Evolutionary conservation across 495 filamentous ascomycete species (phyloP).

Genomic region (Astrocystis sublimbata): DNA sequence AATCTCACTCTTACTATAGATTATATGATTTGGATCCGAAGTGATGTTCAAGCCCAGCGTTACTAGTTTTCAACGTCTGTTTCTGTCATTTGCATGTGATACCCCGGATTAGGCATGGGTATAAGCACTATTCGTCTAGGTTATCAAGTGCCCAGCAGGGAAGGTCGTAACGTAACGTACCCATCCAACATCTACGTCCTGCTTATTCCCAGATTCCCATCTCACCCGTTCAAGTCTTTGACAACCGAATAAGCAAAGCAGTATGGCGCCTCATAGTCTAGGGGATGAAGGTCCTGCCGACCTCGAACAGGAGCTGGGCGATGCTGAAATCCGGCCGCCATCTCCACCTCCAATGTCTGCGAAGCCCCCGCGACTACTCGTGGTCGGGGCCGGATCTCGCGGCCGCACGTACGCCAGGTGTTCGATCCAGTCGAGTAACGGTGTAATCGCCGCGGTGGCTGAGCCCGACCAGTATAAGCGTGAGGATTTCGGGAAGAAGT

Average conservation of each 20-base stretch:
- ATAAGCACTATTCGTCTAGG: background rate
- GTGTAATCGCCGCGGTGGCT: constrained; percentile 70
- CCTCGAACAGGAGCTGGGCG: constrained; percentile 20
- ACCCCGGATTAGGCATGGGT: background rate
- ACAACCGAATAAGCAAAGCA: background rate
- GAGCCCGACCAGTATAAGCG: constrained; percentile 83
- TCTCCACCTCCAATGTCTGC: constrained; percentile 37
- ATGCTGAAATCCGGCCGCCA: constrained; percentile 26
- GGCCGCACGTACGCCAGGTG: constrained; percentile 75
- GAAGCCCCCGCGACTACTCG: constrained; percentile 61
- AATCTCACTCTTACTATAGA: no score
- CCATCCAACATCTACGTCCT: background rate
- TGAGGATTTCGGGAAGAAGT: constrained; percentile 60
- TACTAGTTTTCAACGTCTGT: background rate
- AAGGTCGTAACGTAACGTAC: background rate
- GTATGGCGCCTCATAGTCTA: constrained; percentile 33
- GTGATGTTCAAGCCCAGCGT: no score
- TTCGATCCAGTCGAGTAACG: constrained; percentile 59
- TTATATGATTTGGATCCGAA: no score
- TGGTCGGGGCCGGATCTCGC: constrained; percentile 87
- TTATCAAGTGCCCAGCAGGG: background rate
- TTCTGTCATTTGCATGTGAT: background rate
- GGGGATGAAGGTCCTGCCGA: constrained; percentile 28
- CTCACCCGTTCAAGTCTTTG: background rate
- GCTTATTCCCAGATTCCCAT: background rate